Base-by-base conservation (phyloP, 1,284 basidiomycete species). In the Kwoniella shivajii region DNA sequence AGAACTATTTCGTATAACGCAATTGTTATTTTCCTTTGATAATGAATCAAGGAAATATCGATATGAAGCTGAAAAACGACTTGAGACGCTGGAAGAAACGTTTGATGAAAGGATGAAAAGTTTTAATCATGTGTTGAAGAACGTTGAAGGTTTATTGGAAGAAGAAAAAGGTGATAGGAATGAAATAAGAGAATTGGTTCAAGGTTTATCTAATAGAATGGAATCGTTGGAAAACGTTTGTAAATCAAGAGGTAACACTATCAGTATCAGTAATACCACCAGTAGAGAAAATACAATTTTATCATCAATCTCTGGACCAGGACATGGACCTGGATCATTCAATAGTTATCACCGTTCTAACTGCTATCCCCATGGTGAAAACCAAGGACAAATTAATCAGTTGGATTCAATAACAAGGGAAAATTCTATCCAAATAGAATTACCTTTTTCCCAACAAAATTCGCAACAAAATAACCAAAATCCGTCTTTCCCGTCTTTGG, bases 1-100 rank as follows among this genome's bases (percentile, higher is more conserved):
- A 38, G 51, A 53, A 29, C 11, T 53, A 29, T 43, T 44, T 34
- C 29, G 43, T 9, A 44, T 53, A 10, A 53, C 42, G 6, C 42
- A 53, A 22, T 24, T 53, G 16, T 10, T 53, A 5, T 14, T 53
- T 11, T n/a, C 42, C 13, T 30, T 43, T 6, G 51, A 53, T n/a
- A n/a, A 20, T 9, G 31, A 36, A 13, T 29, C 26, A 14, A 5
- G 31, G 16, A 20, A 36, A 29, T 38, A 31, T 1, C 11, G 22
- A 6, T 34, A 27, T 2, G 26, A 36, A 6, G 30, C 31, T 18
- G 46, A 55, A 11, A 37, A 27, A 13, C 26, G 34, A 24, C 20
- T 49, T 4, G 46, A 43, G 13, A 36, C 7, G 1, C 10, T 55
- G 9, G 45, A 49, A 27, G 39, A 48, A 14, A 18, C 37, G 27